Base-by-base conservation (phyloP, 768 basidiomycete species). In the Boletus huronensis region DNA sequence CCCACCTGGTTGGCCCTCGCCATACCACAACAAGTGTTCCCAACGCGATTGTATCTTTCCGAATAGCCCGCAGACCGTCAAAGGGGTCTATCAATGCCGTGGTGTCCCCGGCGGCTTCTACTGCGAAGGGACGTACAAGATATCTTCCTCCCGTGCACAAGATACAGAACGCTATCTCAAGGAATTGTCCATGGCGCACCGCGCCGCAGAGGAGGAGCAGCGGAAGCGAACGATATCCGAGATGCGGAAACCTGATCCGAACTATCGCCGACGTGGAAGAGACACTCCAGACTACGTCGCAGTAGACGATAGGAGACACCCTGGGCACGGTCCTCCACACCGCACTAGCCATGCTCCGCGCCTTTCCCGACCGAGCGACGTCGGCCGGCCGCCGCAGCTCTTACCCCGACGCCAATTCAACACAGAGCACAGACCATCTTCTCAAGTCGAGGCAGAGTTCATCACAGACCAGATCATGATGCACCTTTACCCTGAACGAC, bases 1-100 rank as follows among this genome's bases (percentile, higher is more conserved):
- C 5, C 72, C 71, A 1, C 52, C 67, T 3, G 64, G 62, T 36
- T 74, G 73, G 73, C 73, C 73, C 19, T 74, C 73, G 9, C 63
- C 63, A 9, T 72, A 62, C 50, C 73, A 74, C 48, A 70, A 72
- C 60, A 74, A 70, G 50, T 74, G 73, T 34, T 67, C 66, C 46
- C 64, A 71, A 39, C 66, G 38, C 39, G 67, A 64, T n/a, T 74
- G 73, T 48, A 64, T 57, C 39, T 66, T 59, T 39, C 59, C 73
- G 0, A 74, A 74, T 31, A 56, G 9, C 31, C 73, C 73, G 2
- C 59, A 66, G 42, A 62, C 64, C 19, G 52, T 43, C 51, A 67
- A 69, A 40, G 72, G 72, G 26, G 58, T 58, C 39, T 70, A 74
- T 39, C 68, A 48, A 17, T 74, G 73, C 29, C 64, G 70, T 4